Percentiles rank a stretch among this genome's conserved stretches.
Evolutionary conservation across 768 basidiomycete genomes (phyloP).

Genomic region (Rickenella mellea): DNA sequence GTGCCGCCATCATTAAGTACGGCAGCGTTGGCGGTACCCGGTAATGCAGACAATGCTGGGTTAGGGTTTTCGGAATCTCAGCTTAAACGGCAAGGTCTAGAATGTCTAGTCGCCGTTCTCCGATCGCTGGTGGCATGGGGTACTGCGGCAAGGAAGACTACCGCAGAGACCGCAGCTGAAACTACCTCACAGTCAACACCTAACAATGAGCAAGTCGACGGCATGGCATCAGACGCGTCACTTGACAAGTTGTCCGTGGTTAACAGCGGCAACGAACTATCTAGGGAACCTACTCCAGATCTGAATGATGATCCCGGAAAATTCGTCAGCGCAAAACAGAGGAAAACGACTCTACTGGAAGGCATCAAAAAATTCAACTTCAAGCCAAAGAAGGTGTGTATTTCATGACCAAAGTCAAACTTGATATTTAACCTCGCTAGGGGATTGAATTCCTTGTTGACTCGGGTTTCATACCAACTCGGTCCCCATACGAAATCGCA

Average conservation of each 20-base stretch:
- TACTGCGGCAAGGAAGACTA: constrained; percentile 34
- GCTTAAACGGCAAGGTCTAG: constrained; percentile 85
- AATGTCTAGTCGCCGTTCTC: constrained; percentile 83
- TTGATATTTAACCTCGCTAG: constrained; percentile 27
- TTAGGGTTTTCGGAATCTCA: constrained; percentile 75
- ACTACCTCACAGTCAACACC: constrained; percentile 30
- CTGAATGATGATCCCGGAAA: constrained; percentile 79
- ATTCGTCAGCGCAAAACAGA: constrained; percentile 94
- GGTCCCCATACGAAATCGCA: constrained; percentile 70
- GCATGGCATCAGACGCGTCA: constrained; percentile 45
- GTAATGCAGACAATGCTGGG: constrained; percentile 55
- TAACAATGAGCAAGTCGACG: constrained; percentile 33
- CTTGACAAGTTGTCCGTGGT: constrained; percentile 43
- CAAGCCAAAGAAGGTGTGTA: constrained; percentile 88
- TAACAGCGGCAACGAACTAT: constrained; percentile 39
- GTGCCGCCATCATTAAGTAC: constrained; percentile 60
- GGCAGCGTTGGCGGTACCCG: constrained; percentile 53
- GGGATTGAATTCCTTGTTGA: constrained; percentile 86
- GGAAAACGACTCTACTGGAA: constrained; percentile 89
- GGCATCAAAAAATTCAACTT: constrained; percentile 97
- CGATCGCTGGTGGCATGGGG: constrained; percentile 91
- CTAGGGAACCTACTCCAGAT: constrained; percentile 69
- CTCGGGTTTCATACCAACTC: constrained; percentile 74
- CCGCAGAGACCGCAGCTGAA: constrained; percentile 34
- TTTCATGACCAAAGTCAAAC: neutral